Evolutionary conservation across 306 rosid genomes (phyloP), one percentile per base, ranked within the genome.

Genomic region (Ammopiptanthus mongolicus): DNA sequence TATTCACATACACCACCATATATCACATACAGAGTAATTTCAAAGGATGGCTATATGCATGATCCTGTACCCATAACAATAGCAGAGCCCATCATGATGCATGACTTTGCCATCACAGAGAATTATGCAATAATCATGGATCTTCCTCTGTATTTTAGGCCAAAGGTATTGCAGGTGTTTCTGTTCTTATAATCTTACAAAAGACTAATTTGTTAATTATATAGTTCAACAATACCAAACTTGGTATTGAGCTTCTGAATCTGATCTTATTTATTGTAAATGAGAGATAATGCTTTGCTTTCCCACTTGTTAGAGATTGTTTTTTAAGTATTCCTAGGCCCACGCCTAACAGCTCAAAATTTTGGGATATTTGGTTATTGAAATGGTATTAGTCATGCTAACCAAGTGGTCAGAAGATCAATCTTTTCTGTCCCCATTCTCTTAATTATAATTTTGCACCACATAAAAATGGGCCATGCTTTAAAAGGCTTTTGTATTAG

Each of bases 61-160:
- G 97, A 95, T 76, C 97, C 98, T 42, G 86, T 91, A 53, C 96
- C 97, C 41, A 95, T 95, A 83, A 95, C 98, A 55, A 34, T 95
- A 76, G 58, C 98, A 31, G 89, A 84, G 3, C 95, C 97, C 28
- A 79, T 95, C 93, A 90, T 95, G 96, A 91, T 91, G 95, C 98
- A 95, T 41, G 98, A 95, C 80, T 95, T 95, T 56, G 97, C 98
- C 80, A 90, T 95, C 64, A 90, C 98, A 4, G 96, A 90, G 84
- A 95, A 90, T 65, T 88, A 90, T 71, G 95, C 96, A 31, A 75
- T 95, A 71, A 90, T 95, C 78, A 80, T 91, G 98, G 98, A 95
- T 82, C 98, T 91, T 80, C 98, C 98, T 41, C 22, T 95, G 85
- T 60, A 77, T 69, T 88, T 91, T 87, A 88, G 76, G 78, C 97